phyloP scores from a whole-genome alignment of 2,329 filamentous ascomycete genomes.

The Neonectria neomacrospora region DNA sequence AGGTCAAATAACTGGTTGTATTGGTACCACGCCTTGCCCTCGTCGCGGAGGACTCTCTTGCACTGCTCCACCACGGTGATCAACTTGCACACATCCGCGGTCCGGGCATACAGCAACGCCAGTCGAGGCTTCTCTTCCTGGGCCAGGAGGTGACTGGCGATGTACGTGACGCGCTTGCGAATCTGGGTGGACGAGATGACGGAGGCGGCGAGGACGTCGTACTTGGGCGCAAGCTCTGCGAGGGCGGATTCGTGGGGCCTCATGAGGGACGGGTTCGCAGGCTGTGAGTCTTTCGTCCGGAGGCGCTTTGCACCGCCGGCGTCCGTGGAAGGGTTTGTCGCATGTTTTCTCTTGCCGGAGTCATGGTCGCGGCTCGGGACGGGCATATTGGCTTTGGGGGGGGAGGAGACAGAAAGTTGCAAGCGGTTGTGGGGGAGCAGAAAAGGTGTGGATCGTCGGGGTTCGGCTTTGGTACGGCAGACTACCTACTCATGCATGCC shows the following conservation, averaged over 20 bases:
- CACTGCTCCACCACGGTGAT: slow-evolving; percentile 75
- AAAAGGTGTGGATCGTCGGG: slow-evolving; percentile 36
- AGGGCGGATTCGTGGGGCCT: slow-evolving; percentile 57
- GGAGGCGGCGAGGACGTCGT: slow-evolving; percentile 63
- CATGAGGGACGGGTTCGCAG: slow-evolving; percentile 40
- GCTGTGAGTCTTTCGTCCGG: slow-evolving; percentile 18
- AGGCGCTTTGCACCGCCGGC: slow-evolving; percentile 27
- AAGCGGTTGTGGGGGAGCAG: slow-evolving; percentile 18
- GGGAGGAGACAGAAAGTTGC: slow-evolving; percentile 3
- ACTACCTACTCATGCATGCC: slow-evolving; percentile 22
- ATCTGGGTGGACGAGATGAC: slow-evolving; percentile 72
- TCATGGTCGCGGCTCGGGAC: slow-evolving; percentile 14
- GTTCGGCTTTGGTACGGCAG: slow-evolving; percentile 34
- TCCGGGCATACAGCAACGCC: slow-evolving; percentile 63
- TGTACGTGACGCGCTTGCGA: slow-evolving; percentile 61
- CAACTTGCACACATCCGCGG: slow-evolving; percentile 69
- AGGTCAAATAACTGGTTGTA: slow-evolving; percentile 68
- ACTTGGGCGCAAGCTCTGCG: slow-evolving; percentile 56
- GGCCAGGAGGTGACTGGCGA: slow-evolving; percentile 57
- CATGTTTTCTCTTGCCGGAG: slow-evolving; percentile 37
- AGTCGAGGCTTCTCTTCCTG: slow-evolving; percentile 45
- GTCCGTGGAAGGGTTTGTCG: slow-evolving; percentile 9
- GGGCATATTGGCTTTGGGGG: slow-evolving; percentile 34
- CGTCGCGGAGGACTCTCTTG: slow-evolving; percentile 64
- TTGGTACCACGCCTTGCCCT: slow-evolving; percentile 62